Evolutionary conservation across 768 basidiomycete species (phyloP).

Genomic region (Leccinum olivaceopallidum): DNA sequence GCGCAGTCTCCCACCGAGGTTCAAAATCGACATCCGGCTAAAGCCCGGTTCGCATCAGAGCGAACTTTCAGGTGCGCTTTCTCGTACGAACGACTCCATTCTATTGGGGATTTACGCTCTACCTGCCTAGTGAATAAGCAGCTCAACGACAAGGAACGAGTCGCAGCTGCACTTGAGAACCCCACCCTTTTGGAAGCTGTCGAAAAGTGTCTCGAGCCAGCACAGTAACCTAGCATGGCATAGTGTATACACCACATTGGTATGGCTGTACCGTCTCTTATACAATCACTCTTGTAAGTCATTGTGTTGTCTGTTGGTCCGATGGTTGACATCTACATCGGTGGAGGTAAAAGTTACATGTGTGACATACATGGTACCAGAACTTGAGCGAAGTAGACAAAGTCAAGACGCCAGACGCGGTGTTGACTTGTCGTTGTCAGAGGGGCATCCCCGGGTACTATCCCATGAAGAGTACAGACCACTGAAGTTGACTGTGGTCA

Average conservation of each 20-base stretch:
- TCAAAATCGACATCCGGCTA: slow-evolving; percentile 91
- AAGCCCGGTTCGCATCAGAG: slow-evolving; percentile 97
- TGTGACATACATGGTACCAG: not conserved
- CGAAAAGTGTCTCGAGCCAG: slow-evolving; percentile 68
- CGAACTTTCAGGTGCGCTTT: slow-evolving; percentile 74
- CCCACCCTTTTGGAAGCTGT: slow-evolving; percentile 81
- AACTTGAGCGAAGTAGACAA: not conserved
- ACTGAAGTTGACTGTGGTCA: slow-evolving; percentile 20
- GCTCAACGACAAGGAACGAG: slow-evolving; percentile 97
- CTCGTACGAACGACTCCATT: not conserved
- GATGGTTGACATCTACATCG: not conserved
- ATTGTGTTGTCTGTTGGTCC: not conserved
- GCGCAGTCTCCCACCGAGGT: slow-evolving; percentile 86
- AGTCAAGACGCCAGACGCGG: not conserved
- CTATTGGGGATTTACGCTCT: not conserved
- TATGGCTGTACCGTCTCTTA: not conserved
- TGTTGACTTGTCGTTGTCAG: not conserved
- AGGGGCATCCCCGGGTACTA: not conserved
- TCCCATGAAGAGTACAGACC: not conserved
- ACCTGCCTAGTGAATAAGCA: slow-evolving; percentile 88
- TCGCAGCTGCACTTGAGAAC: slow-evolving; percentile 96
- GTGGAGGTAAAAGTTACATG: not conserved
- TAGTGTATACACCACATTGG: slow-evolving; percentile 9
- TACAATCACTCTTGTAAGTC: not conserved
- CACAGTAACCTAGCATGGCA: slow-evolving; percentile 7